Evolutionary conservation across 495 filamentous ascomycete genomes (phyloP).

Genomic region (Tetracladium marchalianum): DNA sequence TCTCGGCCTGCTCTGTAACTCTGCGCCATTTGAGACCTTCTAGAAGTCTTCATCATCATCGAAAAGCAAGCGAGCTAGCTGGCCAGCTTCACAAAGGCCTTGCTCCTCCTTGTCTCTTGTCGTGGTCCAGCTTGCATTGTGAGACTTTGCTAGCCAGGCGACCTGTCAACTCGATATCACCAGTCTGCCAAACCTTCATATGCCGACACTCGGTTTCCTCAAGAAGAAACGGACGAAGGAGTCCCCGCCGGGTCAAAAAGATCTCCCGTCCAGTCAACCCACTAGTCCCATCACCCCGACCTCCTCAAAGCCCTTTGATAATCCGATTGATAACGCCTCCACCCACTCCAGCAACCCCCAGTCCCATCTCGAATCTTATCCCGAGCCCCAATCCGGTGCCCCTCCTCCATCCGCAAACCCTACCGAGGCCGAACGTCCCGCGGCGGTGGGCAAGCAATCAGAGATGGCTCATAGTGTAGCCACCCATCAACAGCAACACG

Average conservation of each 20-base stretch:
- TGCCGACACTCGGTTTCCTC: slow-evolving; percentile 76
- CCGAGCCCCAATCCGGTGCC: slow-evolving; percentile 26
- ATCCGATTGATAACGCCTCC: slow-evolving; percentile 17
- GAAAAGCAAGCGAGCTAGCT: neutral
- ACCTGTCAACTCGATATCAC: slow-evolving; percentile 7
- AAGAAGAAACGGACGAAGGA: slow-evolving; percentile 98
- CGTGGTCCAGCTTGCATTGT: neutral
- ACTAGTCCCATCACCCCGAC: slow-evolving; percentile 50
- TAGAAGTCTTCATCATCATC: slow-evolving; percentile 9
- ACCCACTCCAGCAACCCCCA: slow-evolving; percentile 12
- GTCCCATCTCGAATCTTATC: slow-evolving; percentile 16
- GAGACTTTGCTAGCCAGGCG: slow-evolving; percentile 6
- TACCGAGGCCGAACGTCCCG: slow-evolving; percentile 23
- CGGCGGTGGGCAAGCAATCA: slow-evolving; percentile 13
- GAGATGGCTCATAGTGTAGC: slow-evolving; percentile 22
- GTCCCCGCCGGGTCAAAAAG: slow-evolving; percentile 38
- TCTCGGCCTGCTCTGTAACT: neutral
- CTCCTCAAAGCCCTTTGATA: slow-evolving; percentile 29
- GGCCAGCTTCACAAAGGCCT: neutral
- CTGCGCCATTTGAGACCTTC: slow-evolving; percentile 13
- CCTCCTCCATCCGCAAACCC: slow-evolving; percentile 16
- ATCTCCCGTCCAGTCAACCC: slow-evolving; percentile 45
- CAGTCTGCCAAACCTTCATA: slow-evolving; percentile 24
- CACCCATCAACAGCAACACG: slow-evolving; percentile 25
- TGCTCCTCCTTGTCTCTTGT: neutral